Percentiles rank a stretch among this genome's conserved stretches.
These are phyloP conservation scores for Trichoderma harzianum DNA, from an alignment of 2,329 filamentous ascomycete species.

Conservation along the genomic window DNA sequence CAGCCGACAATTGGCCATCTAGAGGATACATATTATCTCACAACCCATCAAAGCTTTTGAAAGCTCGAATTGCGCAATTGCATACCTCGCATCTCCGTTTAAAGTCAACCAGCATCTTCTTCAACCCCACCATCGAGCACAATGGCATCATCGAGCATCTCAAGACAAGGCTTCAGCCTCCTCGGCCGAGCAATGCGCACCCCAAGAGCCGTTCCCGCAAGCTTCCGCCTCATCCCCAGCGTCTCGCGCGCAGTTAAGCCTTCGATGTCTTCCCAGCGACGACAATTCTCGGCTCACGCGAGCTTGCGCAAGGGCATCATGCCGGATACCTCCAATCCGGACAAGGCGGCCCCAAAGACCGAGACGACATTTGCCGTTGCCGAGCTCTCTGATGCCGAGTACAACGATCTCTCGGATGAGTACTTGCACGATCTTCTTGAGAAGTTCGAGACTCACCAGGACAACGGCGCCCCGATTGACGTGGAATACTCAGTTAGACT, in stretches of 20 bases:
- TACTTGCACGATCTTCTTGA: constrained; percentile 61
- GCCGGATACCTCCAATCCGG: constrained; percentile 56
- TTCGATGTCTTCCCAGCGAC: constrained; percentile 21
- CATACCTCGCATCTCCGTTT: neutral
- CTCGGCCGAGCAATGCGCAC: constrained; percentile 34
- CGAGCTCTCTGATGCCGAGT: constrained; percentile 66
- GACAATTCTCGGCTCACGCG: constrained; percentile 31
- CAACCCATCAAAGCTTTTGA: neutral
- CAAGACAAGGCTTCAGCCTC: constrained; percentile 32
- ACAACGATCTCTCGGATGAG: constrained; percentile 72
- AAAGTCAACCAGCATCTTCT: neutral
- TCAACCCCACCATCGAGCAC: neutral
- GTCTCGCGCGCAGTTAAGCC: neutral
- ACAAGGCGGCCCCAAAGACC: constrained; percentile 38
- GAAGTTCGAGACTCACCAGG: constrained; percentile 70
- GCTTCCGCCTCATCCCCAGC: constrained; percentile 22
- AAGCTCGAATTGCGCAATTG: neutral
- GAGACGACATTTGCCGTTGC: constrained; percentile 49
- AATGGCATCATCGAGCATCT: constrained; percentile 26
- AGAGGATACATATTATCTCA: neutral
- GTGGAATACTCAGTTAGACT: constrained; percentile 78
- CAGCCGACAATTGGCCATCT: neutral
- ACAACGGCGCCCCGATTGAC: constrained; percentile 72
- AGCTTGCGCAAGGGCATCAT: constrained; percentile 49
- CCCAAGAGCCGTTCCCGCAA: constrained; percentile 25